phyloP scores from a whole-genome alignment of 2,329 filamentous ascomycete species.

The Phyllosticta ampelicida region DNA sequence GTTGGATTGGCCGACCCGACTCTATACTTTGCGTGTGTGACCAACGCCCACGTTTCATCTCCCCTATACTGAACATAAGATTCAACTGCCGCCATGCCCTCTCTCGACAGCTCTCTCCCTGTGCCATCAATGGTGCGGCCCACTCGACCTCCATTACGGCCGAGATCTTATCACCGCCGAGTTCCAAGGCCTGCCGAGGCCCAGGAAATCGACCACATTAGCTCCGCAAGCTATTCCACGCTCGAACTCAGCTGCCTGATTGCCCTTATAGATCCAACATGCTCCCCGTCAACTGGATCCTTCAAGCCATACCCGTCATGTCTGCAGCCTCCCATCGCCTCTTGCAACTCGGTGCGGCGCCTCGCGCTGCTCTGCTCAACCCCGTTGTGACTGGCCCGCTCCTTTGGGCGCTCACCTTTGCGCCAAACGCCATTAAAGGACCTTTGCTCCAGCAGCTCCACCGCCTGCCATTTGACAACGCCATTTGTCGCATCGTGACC shows the following conservation, averaged over 20 bases:
- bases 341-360: neutral
- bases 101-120: neutral
- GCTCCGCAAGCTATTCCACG: neutral
- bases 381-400: constrained; percentile 21
- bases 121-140: neutral
- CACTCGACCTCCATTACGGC: neutral
- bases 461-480: constrained; percentile 7
- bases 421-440: constrained; percentile 17
- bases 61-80: neutral
- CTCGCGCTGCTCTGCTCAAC: constrained; percentile 19
- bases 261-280: neutral
- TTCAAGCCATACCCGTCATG: neutral
- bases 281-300: neutral
- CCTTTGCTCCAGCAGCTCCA: constrained; percentile 20
- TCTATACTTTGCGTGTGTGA: neutral
- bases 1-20: neutral
- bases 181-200: neutral
- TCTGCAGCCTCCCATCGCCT: neutral
- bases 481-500: constrained; percentile 14
- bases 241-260: neutral
- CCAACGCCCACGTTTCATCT: neutral
- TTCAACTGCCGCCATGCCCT: neutral
- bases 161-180: neutral
- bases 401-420: constrained; percentile 23
- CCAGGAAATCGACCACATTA: neutral